Evolutionary conservation across 768 basidiomycete species (phyloP).

Genomic region (Suillus paluster): DNA sequence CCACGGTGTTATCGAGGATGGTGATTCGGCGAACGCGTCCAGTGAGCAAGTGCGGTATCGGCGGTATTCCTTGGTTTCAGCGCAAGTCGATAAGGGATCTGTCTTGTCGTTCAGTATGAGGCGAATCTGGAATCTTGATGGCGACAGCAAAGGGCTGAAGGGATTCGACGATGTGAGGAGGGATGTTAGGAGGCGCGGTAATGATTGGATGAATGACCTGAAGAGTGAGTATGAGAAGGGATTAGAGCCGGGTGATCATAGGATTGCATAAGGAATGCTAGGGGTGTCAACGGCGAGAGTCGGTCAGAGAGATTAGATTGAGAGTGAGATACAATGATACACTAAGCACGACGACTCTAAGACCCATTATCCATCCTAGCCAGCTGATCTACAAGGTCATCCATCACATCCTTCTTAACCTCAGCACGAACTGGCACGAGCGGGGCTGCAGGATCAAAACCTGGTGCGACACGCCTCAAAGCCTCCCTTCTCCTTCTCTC

Average conservation of each 20-base stretch:
- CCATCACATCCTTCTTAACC: slow-evolving; percentile 65
- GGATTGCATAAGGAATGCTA: too few relatives aligned
- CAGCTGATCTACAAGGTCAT: slow-evolving; percentile 80
- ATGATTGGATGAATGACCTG: too few relatives aligned
- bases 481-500: slow-evolving; percentile 65
- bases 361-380: slow-evolving; percentile 59
- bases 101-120: slow-evolving; percentile 41
- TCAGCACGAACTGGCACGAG: slow-evolving; percentile 39
- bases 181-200: too few relatives aligned
- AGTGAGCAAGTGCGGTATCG: slow-evolving; percentile 38
- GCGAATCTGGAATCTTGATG: slow-evolving; percentile 36
- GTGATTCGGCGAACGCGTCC: too few relatives aligned
- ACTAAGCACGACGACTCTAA: background rate
- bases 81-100: slow-evolving; percentile 36
- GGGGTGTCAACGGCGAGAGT: too few relatives aligned
- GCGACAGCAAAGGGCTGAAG: too few relatives aligned
- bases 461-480: slow-evolving; percentile 79
- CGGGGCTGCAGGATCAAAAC: slow-evolving; percentile 67
- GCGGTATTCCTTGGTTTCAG: slow-evolving; percentile 22
- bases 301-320: background rate
- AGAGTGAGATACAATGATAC: background rate
- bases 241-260: too few relatives aligned
- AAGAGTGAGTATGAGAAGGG: too few relatives aligned
- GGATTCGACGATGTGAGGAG: too few relatives aligned
- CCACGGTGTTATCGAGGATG: too few relatives aligned